phyloP scores from a whole-genome alignment of 2,329 filamentous ascomycete genomes.

The Colletotrichum orbiculare region DNA sequence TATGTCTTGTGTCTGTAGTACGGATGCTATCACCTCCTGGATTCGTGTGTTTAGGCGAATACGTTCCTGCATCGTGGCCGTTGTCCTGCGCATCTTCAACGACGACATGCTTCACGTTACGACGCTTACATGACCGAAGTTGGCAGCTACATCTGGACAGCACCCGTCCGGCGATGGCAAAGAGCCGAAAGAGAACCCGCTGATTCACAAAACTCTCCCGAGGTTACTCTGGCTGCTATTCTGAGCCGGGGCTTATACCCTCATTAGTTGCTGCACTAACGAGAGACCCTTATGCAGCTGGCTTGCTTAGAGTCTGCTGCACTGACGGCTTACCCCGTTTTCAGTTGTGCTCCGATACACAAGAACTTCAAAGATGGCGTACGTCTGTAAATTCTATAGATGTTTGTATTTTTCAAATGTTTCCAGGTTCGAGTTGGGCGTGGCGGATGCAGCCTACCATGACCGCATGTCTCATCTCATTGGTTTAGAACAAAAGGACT shows the following conservation, averaged over 20 bases:
- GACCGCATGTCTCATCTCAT: too few relatives aligned
- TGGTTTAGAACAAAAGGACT: too few relatives aligned
- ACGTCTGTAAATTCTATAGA: too few relatives aligned
- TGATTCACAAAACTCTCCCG: not conserved
- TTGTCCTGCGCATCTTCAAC: too few relatives aligned
- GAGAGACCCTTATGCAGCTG: conserved; percentile 1
- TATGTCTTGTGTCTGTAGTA: too few relatives aligned
- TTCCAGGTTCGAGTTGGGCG: too few relatives aligned
- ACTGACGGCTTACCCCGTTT: too few relatives aligned
- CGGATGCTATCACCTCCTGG: conserved; percentile 28
- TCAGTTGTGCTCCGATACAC: too few relatives aligned
- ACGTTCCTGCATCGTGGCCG: conserved; percentile 1
- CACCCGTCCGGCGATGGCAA: not conserved
- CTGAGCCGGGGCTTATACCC: not conserved
- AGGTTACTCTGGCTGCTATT: not conserved
- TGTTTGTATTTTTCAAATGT: too few relatives aligned
- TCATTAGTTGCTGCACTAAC: not conserved
- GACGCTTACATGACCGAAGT: not conserved
- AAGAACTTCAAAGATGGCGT: too few relatives aligned
- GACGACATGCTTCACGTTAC: not conserved
- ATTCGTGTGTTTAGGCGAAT: conserved; percentile 12
- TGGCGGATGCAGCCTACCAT: too few relatives aligned
- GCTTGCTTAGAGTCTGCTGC: not conserved
- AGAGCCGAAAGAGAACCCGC: not conserved
- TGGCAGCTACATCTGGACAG: too few relatives aligned